Conservation (phyloP, 2,329 filamentous ascomycete genomes). For the Ophiosphaerella herpotricha region DNA sequence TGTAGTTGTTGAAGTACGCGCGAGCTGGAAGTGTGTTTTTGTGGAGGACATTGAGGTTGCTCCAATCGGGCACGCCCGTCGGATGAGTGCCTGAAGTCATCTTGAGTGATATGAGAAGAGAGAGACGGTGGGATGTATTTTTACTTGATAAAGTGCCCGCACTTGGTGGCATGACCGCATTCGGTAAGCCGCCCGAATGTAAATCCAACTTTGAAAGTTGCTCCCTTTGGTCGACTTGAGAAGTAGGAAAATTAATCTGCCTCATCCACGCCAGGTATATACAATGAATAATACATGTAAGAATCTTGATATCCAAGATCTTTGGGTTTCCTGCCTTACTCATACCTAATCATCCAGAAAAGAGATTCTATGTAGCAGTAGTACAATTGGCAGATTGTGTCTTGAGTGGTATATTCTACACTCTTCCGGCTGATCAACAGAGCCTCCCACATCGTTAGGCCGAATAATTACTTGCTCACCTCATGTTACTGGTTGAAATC, state of each 20-base stretch:
- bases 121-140: background rate
- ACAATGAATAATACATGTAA: no score
- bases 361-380: no score
- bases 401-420: no score
- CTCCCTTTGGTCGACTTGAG: no score
- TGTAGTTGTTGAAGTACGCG: conserved; percentile 61
- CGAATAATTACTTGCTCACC: conserved; percentile 12
- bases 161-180: conserved; percentile 15
- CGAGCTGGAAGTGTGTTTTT: conserved; percentile 63
- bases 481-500: background rate
- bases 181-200: conserved; percentile 26
- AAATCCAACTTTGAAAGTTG: background rate
- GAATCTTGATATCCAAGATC: no score
- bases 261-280: no score
- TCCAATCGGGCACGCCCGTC: conserved; percentile 60
- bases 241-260: no score
- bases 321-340: no score
- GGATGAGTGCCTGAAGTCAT: conserved; percentile 31
- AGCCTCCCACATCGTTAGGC: conserved; percentile 10
- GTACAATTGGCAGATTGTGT: no score
- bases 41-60: conserved; percentile 64
- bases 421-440: no score
- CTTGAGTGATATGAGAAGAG: conserved; percentile 4
- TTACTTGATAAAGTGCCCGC: conserved; percentile 6
- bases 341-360: no score